A percentile compares a stretch with the other conserved stretches of the same genome.
Evolutionary conservation across 139 green algal species (phyloP).

Genomic region (Asterochloris sp.): DNA sequence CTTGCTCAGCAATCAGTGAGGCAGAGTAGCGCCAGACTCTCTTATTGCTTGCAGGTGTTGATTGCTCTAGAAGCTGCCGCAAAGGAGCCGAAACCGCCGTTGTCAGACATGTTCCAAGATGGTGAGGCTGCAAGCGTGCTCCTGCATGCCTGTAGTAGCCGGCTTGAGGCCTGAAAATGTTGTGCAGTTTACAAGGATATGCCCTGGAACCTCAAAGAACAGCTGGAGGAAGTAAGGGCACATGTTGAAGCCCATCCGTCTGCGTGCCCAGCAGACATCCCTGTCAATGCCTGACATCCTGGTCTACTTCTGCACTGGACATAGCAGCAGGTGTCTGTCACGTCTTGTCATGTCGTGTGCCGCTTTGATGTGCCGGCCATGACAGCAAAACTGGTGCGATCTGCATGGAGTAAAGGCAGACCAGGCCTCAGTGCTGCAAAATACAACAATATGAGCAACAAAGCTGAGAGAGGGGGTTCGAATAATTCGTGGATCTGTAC

Average conservation of each 20-base stretch:
- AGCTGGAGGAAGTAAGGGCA: slow-evolving; percentile 51
- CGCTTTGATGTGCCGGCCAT: too few species aligned
- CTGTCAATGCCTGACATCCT: slow-evolving; percentile 19
- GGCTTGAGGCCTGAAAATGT: neutral
- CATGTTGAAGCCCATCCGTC: slow-evolving; percentile 44
- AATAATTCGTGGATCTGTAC: too few species aligned
- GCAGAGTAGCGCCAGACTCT: neutral
- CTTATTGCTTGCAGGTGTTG: slow-evolving; percentile 45
- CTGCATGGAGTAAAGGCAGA: too few species aligned
- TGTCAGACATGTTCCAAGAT: slow-evolving; percentile 72
- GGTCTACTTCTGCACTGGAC: slow-evolving; percentile 5
- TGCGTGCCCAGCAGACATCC: slow-evolving; percentile 41
- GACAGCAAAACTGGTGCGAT: too few species aligned
- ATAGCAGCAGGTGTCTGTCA: too few species aligned
- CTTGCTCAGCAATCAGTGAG: neutral
- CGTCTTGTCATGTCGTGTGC: too few species aligned
- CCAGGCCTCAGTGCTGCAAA: too few species aligned
- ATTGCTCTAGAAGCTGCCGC: slow-evolving; percentile 57
- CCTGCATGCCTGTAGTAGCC: neutral
- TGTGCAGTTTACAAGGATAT: slow-evolving; percentile 64
- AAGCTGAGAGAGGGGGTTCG: too few species aligned
- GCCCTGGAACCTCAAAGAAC: slow-evolving; percentile 65
- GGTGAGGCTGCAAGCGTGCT: slow-evolving; percentile 20
- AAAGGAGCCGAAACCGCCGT: slow-evolving; percentile 52
- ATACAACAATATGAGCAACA: too few species aligned